phyloP scores from a whole-genome alignment of 1,139 yeast species.

The Meyerozyma carpophila region DNA sequence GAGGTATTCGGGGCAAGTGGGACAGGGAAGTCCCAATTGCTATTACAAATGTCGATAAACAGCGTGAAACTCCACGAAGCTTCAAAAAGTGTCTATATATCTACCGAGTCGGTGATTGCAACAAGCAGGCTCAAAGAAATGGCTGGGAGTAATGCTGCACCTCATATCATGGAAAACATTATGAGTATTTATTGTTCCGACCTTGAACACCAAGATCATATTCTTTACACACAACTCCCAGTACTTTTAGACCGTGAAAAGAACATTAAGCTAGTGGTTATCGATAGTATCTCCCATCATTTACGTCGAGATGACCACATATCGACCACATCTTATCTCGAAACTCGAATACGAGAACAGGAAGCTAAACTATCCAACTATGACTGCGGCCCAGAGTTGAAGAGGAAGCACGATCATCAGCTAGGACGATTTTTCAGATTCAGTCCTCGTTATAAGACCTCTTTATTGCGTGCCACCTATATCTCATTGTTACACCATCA shows the following conservation, averaged over 20 bases:
- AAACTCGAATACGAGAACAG: conserved; percentile 17
- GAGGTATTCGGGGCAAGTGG: conserved; percentile 1
- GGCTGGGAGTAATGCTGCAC: conserved; percentile 14
- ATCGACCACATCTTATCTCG: conserved; percentile 23
- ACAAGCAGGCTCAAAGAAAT: conserved; percentile 49
- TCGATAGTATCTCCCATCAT: conserved; percentile 88
- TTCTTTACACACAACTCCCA: conserved; percentile 68
- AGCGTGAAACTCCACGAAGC: neutral
- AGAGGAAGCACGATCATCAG: conserved; percentile 23
- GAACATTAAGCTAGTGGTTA: conserved; percentile 49
- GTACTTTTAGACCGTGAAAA: conserved; percentile 36
- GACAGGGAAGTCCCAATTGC: neutral
- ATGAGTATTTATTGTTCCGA: conserved; percentile 63
- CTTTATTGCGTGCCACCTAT: conserved; percentile 36
- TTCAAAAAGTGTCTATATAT: conserved; percentile 52
- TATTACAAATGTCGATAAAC: neutral
- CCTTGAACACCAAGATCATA: conserved; percentile 70
- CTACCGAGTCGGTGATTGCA: conserved; percentile 73
- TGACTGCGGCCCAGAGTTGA: conserved; percentile 15
- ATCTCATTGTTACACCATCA: conserved; percentile 41
- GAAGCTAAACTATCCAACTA: conserved; percentile 14
- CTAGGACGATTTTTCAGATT: conserved; percentile 24
- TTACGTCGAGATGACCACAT: conserved; percentile 58
- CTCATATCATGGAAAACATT: conserved; percentile 44
- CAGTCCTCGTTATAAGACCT: conserved; percentile 20